Conservation (phyloP, 345 rosid species). For the Anacardium occidentale region DNA sequence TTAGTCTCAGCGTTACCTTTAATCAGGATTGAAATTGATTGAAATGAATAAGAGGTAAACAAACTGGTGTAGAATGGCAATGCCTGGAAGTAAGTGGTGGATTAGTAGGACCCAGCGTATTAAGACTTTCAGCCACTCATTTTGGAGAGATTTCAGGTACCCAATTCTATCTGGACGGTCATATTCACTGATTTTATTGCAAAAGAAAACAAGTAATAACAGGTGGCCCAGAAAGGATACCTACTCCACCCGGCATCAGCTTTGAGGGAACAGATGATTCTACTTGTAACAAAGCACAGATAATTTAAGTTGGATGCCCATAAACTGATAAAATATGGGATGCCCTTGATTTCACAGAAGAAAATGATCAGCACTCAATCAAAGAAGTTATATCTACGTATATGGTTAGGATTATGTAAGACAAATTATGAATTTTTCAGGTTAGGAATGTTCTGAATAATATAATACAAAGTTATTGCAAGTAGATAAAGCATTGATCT, state of each 20-base stretch:
- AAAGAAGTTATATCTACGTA: constrained; percentile 15
- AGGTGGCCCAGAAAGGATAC: constrained; percentile 36
- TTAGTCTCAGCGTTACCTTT: not conserved
- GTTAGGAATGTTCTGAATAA: constrained; percentile 10
- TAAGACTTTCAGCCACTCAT: constrained; percentile 29
- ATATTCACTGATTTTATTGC: constrained; percentile 29
- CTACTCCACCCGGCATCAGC: constrained; percentile 20
- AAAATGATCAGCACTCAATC: not conserved
- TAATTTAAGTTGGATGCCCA: too few relatives aligned
- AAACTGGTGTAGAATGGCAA: constrained; percentile 7
- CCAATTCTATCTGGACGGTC: constrained; percentile 1
- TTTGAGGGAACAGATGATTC: constrained; percentile 11
- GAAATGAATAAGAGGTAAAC: not conserved
- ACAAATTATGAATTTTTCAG: not conserved
- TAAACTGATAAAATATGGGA: constrained; percentile 5
- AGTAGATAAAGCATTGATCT: constrained; percentile 10
- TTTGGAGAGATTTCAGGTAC: constrained; percentile 19
- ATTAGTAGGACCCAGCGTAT: constrained; percentile 9
- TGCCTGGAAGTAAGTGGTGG: constrained; percentile 3
- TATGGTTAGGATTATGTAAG: constrained; percentile 5
- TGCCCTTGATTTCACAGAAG: constrained; percentile 8
- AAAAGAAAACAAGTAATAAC: constrained; percentile 10
- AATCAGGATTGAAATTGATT: not conserved
- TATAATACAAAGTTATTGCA: constrained; percentile 18
- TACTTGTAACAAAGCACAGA: not conserved